Base-by-base conservation (phyloP, 108 stramenopile genomes). In the Discostella pseudostelligera region DNA sequence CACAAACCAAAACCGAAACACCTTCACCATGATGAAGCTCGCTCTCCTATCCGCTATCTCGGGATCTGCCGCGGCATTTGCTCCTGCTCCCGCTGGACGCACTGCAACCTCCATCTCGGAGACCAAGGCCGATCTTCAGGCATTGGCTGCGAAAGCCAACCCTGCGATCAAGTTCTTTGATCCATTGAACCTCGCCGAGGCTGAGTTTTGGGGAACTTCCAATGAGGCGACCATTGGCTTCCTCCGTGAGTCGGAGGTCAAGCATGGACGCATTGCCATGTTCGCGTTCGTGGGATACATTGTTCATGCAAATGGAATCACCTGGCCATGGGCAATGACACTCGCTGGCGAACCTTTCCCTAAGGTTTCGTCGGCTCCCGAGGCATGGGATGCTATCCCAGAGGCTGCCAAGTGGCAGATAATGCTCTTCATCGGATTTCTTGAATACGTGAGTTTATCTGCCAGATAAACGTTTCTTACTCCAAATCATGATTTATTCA, bases 291-390 rank as follows among this genome's bases (percentile, higher is more conserved):
- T 82, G 40, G 81, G 81, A 47, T 82, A 78, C 74, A 75, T 79
- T 39, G 81, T 82, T 3, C 78, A 79, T 42, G 78, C 78, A 0
- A 83, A 83, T 46, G 67, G 68, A 19, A 68, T 80, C 51, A 73
- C 66, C 50, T 83, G 67, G 69, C 82, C 82, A n/a, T 83, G 82
- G 82, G 48, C 82, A 12, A 87, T 87, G 86, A 69, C 79, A 36
- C 19, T 82, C 46, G 79, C 79, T 26, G 86, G 86, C 50, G 80
- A 80, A 43, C 79, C 86, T 45, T 87, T 87, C 73, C 83, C 83
- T 40, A 48, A 46, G 28, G 65, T 61, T 6, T 45, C 39, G 11
- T 35, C 32, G 21, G 59, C 79, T 28, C 82, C 82, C 5, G 79
- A 75, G 53, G 74, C 79, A 13, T 83, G 82, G 82, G 82, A 83